phyloP scores from a whole-genome alignment of 768 basidiomycete species.

The Punctularia strigosozonata region DNA sequence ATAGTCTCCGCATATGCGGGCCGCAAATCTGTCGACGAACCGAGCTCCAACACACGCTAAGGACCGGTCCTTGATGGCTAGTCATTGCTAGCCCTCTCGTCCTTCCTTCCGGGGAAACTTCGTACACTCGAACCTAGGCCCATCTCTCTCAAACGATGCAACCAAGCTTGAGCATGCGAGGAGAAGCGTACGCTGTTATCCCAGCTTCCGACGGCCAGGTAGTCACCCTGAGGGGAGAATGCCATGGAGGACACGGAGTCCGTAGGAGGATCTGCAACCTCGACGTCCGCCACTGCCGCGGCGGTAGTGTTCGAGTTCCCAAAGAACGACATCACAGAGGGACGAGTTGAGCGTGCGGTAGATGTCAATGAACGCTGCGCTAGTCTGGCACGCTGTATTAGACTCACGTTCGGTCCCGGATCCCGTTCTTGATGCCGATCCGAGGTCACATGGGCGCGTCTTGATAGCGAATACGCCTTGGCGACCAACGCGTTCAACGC shows the following conservation, averaged over 20 bases:
- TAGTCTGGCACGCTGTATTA: too few relatives aligned
- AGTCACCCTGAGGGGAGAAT: conserved; percentile 30
- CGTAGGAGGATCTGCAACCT: conserved; percentile 23
- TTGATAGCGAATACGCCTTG: too few relatives aligned
- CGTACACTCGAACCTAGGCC: conserved; percentile 30
- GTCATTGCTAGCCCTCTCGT: conserved; percentile 26
- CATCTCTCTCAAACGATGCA: neutral
- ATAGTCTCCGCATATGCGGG: too few relatives aligned
- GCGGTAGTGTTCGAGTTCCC: conserved; percentile 2
- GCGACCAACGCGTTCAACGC: too few relatives aligned
- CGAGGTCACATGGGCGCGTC: too few relatives aligned
- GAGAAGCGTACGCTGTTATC: conserved; percentile 23
- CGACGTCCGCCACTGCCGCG: conserved; percentile 15
- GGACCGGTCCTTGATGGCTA: conserved; percentile 30
- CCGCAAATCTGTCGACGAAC: too few relatives aligned
- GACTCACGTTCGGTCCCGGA: too few relatives aligned
- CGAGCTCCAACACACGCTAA: conserved; percentile 31
- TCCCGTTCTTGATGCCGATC: too few relatives aligned
- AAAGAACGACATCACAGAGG: conserved; percentile 12
- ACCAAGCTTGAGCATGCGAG: neutral
- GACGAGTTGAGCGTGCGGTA: too few relatives aligned
- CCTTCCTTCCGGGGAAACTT: conserved; percentile 24
- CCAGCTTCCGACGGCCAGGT: conserved; percentile 35
- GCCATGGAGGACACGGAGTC: conserved; percentile 31
- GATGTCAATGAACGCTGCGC: too few relatives aligned